Evolutionary conservation across 1,284 basidiomycete genomes (phyloP).

Genomic region (Cutaneotrichosporon dermatis): DNA sequence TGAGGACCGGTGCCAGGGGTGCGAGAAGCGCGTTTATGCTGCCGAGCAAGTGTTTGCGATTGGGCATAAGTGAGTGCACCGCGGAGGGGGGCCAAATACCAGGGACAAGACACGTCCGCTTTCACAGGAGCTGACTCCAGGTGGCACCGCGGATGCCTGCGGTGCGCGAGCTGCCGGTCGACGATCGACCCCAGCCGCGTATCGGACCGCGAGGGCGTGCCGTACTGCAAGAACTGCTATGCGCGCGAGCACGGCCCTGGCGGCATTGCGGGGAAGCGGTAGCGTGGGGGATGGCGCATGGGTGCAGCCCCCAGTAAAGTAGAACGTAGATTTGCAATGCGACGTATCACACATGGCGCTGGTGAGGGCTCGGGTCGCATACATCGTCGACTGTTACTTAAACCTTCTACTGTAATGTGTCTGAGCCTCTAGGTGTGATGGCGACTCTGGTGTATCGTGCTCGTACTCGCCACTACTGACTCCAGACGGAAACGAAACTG

Average conservation of each 20-base stretch:
- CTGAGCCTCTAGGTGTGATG: too few species aligned
- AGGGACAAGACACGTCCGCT: too few species aligned
- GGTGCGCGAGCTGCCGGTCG: slow-evolving; percentile 37
- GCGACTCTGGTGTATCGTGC: too few species aligned
- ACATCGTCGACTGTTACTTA: too few species aligned
- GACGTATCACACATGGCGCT: too few species aligned
- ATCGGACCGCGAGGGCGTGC: slow-evolving; percentile 57
- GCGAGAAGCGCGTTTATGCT: slow-evolving; percentile 47
- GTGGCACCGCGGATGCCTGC: slow-evolving; percentile 46
- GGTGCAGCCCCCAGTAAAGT: too few species aligned
- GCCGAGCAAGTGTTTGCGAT: slow-evolving; percentile 41
- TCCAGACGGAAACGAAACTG: too few species aligned
- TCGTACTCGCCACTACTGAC: too few species aligned
- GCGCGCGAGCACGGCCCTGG: slow-evolving; percentile 40
- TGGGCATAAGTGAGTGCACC: slow-evolving; percentile 20
- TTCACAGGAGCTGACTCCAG: slow-evolving; percentile 22
- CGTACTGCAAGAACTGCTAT: slow-evolving; percentile 48
- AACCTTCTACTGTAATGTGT: too few species aligned
- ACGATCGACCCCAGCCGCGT: slow-evolving; percentile 44
- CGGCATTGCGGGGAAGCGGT: slow-evolving; percentile 39
- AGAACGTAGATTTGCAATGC: too few species aligned
- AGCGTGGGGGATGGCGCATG: not conserved
- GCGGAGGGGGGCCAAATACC: too few species aligned
- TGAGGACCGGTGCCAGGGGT: slow-evolving; percentile 40
- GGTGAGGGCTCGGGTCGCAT: too few species aligned